These are phyloP conservation scores for Glonium stellatum DNA, from an alignment of 495 filamentous ascomycete species.

Conservation along the genomic window DNA sequence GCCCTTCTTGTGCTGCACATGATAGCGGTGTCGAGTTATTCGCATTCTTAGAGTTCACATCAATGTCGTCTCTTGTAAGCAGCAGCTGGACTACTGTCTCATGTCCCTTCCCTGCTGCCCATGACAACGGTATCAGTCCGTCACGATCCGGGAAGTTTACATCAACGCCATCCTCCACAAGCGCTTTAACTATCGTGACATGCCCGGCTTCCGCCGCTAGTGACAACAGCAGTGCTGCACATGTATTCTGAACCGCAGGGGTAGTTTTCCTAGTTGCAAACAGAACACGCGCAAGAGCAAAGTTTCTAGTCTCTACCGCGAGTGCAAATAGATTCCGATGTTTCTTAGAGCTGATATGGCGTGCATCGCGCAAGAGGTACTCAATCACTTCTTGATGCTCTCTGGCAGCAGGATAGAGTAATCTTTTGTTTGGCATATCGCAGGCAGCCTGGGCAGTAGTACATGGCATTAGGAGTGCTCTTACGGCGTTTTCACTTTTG, in stretches of 20 bases:
- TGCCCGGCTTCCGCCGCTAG: neutral
- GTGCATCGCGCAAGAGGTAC: neutral
- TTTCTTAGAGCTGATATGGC: conserved; percentile 18
- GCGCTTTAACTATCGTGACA: neutral
- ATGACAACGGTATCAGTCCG: neutral
- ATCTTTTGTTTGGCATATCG: neutral
- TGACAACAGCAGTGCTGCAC: neutral
- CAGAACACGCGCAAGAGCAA: too few species aligned
- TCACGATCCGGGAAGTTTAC: neutral
- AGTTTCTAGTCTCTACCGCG: neutral
- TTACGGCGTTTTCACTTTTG: conserved; percentile 4
- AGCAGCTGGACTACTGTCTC: neutral
- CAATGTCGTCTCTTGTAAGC: neutral
- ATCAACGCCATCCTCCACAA: neutral
- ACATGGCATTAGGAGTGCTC: conserved; percentile 1
- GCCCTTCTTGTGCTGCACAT: neutral
- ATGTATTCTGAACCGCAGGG: neutral
- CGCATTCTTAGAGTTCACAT: neutral
- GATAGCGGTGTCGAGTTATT: neutral
- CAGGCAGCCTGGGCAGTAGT: too few species aligned
- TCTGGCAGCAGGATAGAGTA: neutral
- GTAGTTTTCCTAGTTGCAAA: too few species aligned
- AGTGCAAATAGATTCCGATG: conserved; percentile 8
- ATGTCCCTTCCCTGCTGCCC: neutral
- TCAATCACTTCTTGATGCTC: conserved; percentile 13